Evolutionary conservation across 2,329 filamentous ascomycete genomes (phyloP), one percentile per base, ranked within the genome.

Genomic region (Fusarium dimerum): DNA sequence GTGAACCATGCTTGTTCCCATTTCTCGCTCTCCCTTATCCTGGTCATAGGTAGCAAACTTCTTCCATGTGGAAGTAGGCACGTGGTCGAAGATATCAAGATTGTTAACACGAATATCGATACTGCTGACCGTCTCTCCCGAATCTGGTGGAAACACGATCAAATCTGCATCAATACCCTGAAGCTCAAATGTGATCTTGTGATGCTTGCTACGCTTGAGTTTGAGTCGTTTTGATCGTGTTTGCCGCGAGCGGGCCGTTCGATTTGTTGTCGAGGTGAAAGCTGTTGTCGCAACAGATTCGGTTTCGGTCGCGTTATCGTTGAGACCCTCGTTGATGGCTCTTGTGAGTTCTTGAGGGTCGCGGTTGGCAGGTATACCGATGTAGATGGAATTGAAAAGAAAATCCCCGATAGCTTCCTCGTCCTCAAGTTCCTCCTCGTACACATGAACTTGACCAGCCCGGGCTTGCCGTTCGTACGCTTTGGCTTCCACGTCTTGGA

Each of bases 381-480:
- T 97, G 75, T 97, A 99, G 49, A 99, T 96, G 0, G 94, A 99
- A 69, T 99, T 97, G 80, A 99, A 99, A 15, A 99, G 78, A 62
- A 95, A 96, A 68, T 99, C 95, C 6, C 91, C 92, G 71, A 97
- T 95, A 6, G 89, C 89, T 12, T 86, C 90, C 70, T 92, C 89
- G 41, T 92, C 88, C 45, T 96, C 89, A 18, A 88, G 82, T 20
- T 93, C 86, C 36, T 86, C 87, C 48, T 87, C 88, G 48, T 81
- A 78, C 9, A 80, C 75, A 48, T 81, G 77, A 54, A 82, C 76
- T 48, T 84, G 83, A 6, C 81, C 78, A 42, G 76, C 71, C 40
- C 82, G 78, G 20, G 83, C 76, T 52, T 85, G 83, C 50, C 88
- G 85, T 68, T 97, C 90, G 43, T 88, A 85, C 2, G 91, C 92